Evolutionary conservation across 129 eudicot species (phyloP).

Genomic region (Flaveria trinervia): DNA sequence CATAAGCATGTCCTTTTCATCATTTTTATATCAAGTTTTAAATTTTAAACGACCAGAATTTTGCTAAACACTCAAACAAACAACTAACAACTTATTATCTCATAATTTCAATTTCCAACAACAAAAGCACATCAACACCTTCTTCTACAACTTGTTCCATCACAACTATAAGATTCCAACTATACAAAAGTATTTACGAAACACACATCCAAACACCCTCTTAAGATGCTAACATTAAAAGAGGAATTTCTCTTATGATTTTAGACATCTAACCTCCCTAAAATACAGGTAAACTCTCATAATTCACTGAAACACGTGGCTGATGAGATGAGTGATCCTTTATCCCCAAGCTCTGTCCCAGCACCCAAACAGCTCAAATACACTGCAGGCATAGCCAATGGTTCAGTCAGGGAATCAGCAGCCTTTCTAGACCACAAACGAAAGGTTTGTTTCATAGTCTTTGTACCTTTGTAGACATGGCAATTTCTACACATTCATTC

Average conservation of each 20-base stretch:
- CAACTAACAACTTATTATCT: neutral
- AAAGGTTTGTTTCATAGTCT: constrained; percentile 52
- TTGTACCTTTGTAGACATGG: constrained; percentile 11
- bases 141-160: neutral
- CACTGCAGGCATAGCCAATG: constrained; percentile 89
- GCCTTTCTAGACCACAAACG: constrained; percentile 81
- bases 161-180: neutral
- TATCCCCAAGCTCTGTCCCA: constrained; percentile 84
- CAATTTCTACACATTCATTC: neutral
- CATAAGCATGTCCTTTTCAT: neutral
- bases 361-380: constrained; percentile 93
- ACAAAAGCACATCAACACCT: neutral
- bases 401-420: constrained; percentile 73
- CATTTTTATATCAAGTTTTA: neutral
- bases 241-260: neutral
- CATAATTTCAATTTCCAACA: neutral
- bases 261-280: constrained; percentile 3
- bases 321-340: constrained; percentile 69
- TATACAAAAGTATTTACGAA: neutral
- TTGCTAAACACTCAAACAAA: neutral
- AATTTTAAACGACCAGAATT: neutral
- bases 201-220: neutral
- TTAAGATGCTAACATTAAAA: constrained; percentile 9
- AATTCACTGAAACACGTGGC: constrained; percentile 70
- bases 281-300: constrained; percentile 60